Base-by-base conservation (phyloP, 164 flowering plant species). In the Santalum album region DNA sequence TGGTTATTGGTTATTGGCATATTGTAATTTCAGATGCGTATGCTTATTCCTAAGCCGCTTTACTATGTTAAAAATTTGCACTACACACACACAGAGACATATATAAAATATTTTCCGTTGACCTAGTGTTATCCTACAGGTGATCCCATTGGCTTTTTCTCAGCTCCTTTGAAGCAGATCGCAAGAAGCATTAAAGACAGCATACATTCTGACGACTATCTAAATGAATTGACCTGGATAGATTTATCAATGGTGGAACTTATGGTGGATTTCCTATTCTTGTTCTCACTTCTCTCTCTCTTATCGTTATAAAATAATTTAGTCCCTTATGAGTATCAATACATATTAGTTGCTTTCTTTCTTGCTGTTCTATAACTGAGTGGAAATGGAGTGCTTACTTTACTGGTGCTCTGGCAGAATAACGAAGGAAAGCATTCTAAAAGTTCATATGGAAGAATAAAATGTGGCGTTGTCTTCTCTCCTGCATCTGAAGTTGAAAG, bases 81-180 rank as follows among this genome's bases (percentile, higher is more conserved):
- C n/a, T n/a, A n/a, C n/a, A n/a, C n/a, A n/a, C n/a, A n/a, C n/a
- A n/a, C n/a, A n/a, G n/a, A n/a, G n/a, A n/a, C n/a, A n/a, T n/a
- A n/a, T n/a, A n/a, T n/a, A n/a, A n/a, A 3, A 9, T 3, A 23
- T 19, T 10, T 20, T 19, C 25, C 9, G 4, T 23, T n/a, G 16
- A 34, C 20, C 39, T 43, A 52, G 7, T n/a, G 49, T 60, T 64
- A 12, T 43, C 5, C 12, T 43, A 20, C 79, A 91, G 98, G 84
- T 66, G 82, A 75, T 20, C 70, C 77, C 26, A 65, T 89, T 61
- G 96, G 96, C 47, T 80, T 53, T 61, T 80, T 70, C 66, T 83
- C 87, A 34, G 68, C 80, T 59, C 74, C 87, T 48, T 42, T 92
- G 65, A 73, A 67, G 54, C 74, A 83, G 69, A 70, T 92, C 24